Base-by-base conservation (phyloP, 2,329 filamentous ascomycete genomes). In the Aspergillus nomiae region DNA sequence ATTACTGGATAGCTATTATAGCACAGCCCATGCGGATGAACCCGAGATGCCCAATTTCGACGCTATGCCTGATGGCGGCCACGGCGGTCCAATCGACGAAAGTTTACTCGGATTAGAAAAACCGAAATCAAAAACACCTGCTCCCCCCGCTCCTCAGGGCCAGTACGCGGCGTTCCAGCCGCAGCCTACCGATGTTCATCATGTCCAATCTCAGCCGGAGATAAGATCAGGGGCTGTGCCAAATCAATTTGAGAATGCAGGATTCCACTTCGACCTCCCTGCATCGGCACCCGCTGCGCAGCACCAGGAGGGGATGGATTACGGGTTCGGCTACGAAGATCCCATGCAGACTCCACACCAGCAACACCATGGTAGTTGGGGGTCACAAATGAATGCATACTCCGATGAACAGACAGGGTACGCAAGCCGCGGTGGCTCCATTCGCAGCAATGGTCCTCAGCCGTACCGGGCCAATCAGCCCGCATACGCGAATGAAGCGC, bases 181-280 rank as follows among this genome's bases (percentile, higher is more conserved):
- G 30, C 73, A 69, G 62, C 71, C 70, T 59, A 69, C 66, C 60
- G 66, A 69, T 41, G 64, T 69, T 45, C 68, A 75, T 41, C 71
- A 71, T 38, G 72, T 82, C 75, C 61, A 84, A 80, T 64, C 84
- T 78, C 60, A 85, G 77, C 68, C 83, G 80, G 71, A 83, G 78
- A 43, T 85, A 19, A 65, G 68, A 51, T 58, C 71, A 11, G 66
- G 65, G 6, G 62, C 58, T 38, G 63, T 62, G 26, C 67, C 71
- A 1, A 76, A 75, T 57, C 73, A 77, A 46, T 78, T 81, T 59
- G 75, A 78, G 54, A 74, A 79, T 65, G 75, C 91, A 69, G 83
- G 87, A 2, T 90, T 90, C 10, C 84, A 91, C 1, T 92, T 92
- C 68, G 91, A 92, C 71, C 90, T 94, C 84, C 88, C 86, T 11